Conservation (phyloP, 805 yeast genomes). For the Candida montana region DNA sequence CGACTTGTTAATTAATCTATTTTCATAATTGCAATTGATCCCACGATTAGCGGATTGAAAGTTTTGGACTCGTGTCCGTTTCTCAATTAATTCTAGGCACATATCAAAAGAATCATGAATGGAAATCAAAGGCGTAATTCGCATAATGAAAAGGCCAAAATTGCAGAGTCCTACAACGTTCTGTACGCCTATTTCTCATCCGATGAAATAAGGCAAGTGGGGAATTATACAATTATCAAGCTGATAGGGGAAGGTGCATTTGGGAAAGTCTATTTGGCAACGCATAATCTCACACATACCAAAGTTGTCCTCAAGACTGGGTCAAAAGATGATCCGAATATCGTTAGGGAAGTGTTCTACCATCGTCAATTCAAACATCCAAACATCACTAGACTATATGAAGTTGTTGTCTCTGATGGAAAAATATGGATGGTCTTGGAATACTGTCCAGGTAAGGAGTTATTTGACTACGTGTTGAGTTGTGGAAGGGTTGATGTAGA, state of each 20-base stretch:
- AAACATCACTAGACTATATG: slow-evolving; percentile 79
- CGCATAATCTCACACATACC: slow-evolving; percentile 66
- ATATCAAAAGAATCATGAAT: slow-evolving; percentile 3
- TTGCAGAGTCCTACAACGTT: slow-evolving; percentile 61
- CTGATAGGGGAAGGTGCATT: slow-evolving; percentile 90
- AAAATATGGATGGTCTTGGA: slow-evolving; percentile 85
- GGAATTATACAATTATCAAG: slow-evolving; percentile 67
- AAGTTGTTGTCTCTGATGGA: slow-evolving; percentile 74
- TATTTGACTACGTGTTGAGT: slow-evolving; percentile 60
- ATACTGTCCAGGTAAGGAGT: slow-evolving; percentile 78
- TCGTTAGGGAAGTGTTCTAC: slow-evolving; percentile 86
- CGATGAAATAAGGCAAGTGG: slow-evolving; percentile 57
- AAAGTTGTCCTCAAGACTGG: slow-evolving; percentile 85
- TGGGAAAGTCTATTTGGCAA: slow-evolving; percentile 86
- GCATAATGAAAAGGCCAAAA: slow-evolving; percentile 26
- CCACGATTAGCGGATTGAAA: too few species aligned
- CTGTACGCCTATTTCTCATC: slow-evolving; percentile 45
- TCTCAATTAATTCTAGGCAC: too few species aligned
- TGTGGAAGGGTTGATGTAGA: slow-evolving; percentile 44
- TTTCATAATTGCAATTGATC: too few species aligned
- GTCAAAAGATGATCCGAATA: slow-evolving; percentile 68
- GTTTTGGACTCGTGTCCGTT: too few species aligned
- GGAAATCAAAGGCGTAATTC: slow-evolving; percentile 11
- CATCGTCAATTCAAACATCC: slow-evolving; percentile 81
- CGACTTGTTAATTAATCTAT: too few species aligned